Percentiles rank a stretch among this genome's conserved stretches.
These are phyloP conservation scores for Phytophthora pisi DNA, from an alignment of 352 stramenopile species.

Conservation along the genomic window DNA sequence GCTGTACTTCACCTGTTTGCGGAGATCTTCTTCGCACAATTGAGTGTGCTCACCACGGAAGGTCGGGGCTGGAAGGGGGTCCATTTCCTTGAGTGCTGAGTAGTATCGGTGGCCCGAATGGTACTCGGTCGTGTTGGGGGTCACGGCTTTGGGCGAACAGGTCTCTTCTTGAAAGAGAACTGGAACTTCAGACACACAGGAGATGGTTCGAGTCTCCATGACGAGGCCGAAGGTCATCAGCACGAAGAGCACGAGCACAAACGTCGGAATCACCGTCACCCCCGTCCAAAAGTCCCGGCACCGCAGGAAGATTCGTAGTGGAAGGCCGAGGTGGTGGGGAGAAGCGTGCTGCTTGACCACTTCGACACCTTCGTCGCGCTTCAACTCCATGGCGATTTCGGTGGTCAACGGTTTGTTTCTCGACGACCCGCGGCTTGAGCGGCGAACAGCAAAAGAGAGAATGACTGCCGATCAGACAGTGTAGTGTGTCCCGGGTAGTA, in stretches of 20 bases:
- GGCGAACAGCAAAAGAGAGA: conserved; percentile 1
- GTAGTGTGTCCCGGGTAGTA: not conserved
- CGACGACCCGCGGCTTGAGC: not conserved
- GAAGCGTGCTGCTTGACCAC: conserved; percentile 5
- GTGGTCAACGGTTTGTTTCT: not conserved
- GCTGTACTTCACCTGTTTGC: not conserved
- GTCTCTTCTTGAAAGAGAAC: conserved; percentile 11
- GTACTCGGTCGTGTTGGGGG: conserved; percentile 13
- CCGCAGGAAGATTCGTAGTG: not conserved
- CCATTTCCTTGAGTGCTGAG: conserved; percentile 16
- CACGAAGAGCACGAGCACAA: not conserved
- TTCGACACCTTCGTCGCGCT: conserved; percentile 16
- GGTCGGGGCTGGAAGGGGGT: conserved; percentile 9
- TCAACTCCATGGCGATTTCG: conserved; percentile 8
- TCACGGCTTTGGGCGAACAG: conserved; percentile 10
- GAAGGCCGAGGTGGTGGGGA: conserved; percentile 1
- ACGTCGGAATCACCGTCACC: not conserved
- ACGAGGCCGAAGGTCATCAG: not conserved
- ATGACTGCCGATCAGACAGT: not conserved
- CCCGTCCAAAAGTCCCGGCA: not conserved
- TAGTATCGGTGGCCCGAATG: conserved; percentile 33
- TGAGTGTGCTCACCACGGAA: conserved; percentile 26
- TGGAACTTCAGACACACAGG: conserved; percentile 1
- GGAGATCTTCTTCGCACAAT: conserved; percentile 26
- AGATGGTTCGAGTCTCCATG: not conserved